phyloP scores from a whole-genome alignment of 192 early-diverging fungal species.

The Coemansia sp. region DNA sequence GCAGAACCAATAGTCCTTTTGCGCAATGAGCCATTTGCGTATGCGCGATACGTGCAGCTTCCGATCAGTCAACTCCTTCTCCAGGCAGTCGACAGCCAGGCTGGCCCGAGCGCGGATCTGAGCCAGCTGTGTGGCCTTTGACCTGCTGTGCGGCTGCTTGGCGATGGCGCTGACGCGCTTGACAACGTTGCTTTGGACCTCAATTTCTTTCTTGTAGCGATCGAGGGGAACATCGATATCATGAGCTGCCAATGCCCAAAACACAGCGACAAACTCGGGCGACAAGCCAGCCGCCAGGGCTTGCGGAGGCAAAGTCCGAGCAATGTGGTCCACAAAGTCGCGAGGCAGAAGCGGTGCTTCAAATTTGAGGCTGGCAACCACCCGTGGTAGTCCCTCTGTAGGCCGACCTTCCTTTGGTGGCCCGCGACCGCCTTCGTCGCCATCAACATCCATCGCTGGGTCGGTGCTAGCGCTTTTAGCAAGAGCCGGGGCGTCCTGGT shows the following conservation, averaged over 20 bases:
- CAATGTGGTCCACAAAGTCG: conserved; percentile 38
- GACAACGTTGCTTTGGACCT: conserved; percentile 23
- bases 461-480: background rate
- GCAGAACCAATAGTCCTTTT: conserved; percentile 55
- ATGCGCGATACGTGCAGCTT: conserved; percentile 41
- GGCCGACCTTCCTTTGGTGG: background rate
- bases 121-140: conserved; percentile 19
- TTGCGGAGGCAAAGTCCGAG: conserved; percentile 18
- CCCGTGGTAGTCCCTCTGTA: conserved; percentile 9
- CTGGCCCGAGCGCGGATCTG: conserved; percentile 28
- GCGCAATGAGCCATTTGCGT: conserved; percentile 47
- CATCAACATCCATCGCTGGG: conserved; percentile 17
- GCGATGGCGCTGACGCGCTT: conserved; percentile 29
- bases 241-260: conserved; percentile 39
- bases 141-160: conserved; percentile 21
- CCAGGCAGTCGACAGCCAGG: conserved; percentile 25
- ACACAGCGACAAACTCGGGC: conserved; percentile 44
- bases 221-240: conserved; percentile 39
- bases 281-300: conserved; percentile 28
- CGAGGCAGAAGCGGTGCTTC: conserved; percentile 43
- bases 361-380: conserved; percentile 26
- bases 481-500: background rate
- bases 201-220: conserved; percentile 43
- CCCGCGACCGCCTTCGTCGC: background rate
- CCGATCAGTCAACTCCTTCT: conserved; percentile 37